These are phyloP conservation scores for Solanum medicagineum DNA, from an alignment of 257 asterid genomes.

Conservation along the genomic window DNA sequence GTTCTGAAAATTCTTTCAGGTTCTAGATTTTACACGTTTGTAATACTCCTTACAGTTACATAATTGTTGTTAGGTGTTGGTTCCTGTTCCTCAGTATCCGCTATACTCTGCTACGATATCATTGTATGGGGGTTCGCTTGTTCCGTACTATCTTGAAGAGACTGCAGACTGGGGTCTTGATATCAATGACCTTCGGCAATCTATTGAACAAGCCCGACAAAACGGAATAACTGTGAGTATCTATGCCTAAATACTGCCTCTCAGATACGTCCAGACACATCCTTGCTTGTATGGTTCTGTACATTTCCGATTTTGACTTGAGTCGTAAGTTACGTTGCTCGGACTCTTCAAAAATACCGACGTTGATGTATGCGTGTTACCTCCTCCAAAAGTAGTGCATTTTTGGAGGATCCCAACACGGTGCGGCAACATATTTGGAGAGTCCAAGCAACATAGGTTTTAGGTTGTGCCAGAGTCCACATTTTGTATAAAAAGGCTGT, in stretches of 20 bases:
- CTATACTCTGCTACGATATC: constrained; percentile 92
- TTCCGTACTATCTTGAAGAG: constrained; percentile 95
- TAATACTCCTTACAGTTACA: neutral
- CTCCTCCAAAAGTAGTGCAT: neutral
- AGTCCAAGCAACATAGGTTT: neutral
- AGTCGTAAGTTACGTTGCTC: neutral
- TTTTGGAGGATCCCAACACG: neutral
- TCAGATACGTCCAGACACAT: neutral
- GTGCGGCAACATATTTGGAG: neutral
- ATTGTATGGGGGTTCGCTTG: constrained; percentile 77
- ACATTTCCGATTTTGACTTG: neutral
- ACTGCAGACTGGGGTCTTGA: constrained; percentile 98
- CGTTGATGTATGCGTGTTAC: accelerated
- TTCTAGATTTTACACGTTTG: neutral
- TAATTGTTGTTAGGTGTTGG: constrained; percentile 49
- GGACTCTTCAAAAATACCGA: neutral
- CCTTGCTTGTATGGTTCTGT: neutral
- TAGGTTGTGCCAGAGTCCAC: neutral
- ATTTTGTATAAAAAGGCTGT: neutral
- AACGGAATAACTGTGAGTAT: constrained; percentile 67
- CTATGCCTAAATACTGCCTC: neutral
- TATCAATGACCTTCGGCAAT: constrained; percentile 57
- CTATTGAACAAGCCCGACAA: constrained; percentile 74
- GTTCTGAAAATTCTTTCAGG: neutral
- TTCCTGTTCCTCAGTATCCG: constrained; percentile 98